Conservation (phyloP, 108 stramenopile genomes). For the Phaeodactylum tricornutum region DNA sequence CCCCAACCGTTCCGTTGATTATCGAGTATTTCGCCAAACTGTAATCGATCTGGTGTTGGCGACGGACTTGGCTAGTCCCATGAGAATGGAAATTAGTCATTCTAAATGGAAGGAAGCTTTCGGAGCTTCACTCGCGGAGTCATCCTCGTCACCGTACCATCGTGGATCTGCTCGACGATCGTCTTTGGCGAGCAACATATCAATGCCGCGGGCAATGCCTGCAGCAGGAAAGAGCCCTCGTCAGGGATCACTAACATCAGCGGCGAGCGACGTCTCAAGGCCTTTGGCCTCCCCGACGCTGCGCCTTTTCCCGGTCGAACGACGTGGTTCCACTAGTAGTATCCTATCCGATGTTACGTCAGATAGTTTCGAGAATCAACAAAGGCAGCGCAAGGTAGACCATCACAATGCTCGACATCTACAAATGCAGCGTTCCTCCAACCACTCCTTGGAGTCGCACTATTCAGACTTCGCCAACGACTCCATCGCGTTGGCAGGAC, state of each 20-base stretch:
- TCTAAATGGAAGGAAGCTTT: conserved; percentile 45
- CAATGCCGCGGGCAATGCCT: conserved; percentile 6
- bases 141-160: no score
- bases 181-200: conserved; percentile 1
- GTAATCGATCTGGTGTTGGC: conserved; percentile 39
- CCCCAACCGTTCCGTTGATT: conserved; percentile 21
- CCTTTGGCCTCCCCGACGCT: no score
- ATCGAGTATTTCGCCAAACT: conserved; percentile 28
- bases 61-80: conserved; percentile 50
- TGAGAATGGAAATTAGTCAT: conserved; percentile 29
- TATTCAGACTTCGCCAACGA: background rate
- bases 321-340: conserved; percentile 6
- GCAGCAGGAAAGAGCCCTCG: no score
- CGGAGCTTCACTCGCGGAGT: no score
- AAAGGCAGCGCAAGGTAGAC: no score
- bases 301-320: no score
- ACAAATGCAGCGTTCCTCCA: background rate
- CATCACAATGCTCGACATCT: conserved; percentile 3
- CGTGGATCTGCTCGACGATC: conserved; percentile 6
- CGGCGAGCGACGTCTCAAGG: no score
- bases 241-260: no score
- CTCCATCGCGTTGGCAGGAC: background rate
- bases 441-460: background rate
- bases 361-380: conserved; percentile 6
- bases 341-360: conserved; percentile 5